phyloP scores from a whole-genome alignment of 768 basidiomycete genomes.

The Lyophyllum shimeji region DNA sequence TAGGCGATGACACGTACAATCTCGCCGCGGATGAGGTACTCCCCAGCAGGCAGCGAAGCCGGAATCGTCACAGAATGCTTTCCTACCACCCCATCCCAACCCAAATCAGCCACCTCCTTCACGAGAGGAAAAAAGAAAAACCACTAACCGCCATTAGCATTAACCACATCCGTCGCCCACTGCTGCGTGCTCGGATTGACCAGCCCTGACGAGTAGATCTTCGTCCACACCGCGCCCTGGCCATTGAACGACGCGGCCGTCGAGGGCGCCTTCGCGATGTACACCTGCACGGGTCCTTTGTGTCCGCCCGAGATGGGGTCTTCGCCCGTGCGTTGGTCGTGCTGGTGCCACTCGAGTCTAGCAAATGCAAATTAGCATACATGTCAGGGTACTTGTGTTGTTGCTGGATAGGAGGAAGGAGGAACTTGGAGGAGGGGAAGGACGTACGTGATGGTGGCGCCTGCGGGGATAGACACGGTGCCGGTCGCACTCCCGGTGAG shows the following conservation, averaged over 20 bases:
- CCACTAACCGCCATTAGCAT: slow-evolving; percentile 41
- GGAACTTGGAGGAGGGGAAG: background rate
- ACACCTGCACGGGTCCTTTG: slow-evolving; percentile 50
- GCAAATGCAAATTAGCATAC: background rate
- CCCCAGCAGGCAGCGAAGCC: slow-evolving; percentile 42
- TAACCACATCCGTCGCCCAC: slow-evolving; percentile 52
- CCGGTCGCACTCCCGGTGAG: slow-evolving; percentile 34
- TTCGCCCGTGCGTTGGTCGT: slow-evolving; percentile 50
- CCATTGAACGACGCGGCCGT: slow-evolving; percentile 45
- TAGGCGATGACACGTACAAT: slow-evolving; percentile 30
- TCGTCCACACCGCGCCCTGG: slow-evolving; percentile 52
- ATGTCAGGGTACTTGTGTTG: too few species aligned
- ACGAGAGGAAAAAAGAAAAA: too few species aligned
- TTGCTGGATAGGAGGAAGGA: too few species aligned
- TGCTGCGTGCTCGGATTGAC: slow-evolving; percentile 24
- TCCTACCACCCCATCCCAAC: slow-evolving; percentile 24
- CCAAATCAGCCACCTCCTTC: too few species aligned
- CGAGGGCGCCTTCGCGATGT: slow-evolving; percentile 47
- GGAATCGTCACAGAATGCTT: slow-evolving; percentile 45
- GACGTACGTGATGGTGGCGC: slow-evolving; percentile 37
- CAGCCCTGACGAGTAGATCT: slow-evolving; percentile 50
- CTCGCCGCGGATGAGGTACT: slow-evolving; percentile 49
- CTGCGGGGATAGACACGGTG: slow-evolving; percentile 41
- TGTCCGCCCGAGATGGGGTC: slow-evolving; percentile 49
- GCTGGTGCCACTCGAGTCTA: slow-evolving; percentile 56